phyloP scores from a whole-genome alignment of 2,329 filamentous ascomycete species.

The Pyricularia sp. region DNA sequence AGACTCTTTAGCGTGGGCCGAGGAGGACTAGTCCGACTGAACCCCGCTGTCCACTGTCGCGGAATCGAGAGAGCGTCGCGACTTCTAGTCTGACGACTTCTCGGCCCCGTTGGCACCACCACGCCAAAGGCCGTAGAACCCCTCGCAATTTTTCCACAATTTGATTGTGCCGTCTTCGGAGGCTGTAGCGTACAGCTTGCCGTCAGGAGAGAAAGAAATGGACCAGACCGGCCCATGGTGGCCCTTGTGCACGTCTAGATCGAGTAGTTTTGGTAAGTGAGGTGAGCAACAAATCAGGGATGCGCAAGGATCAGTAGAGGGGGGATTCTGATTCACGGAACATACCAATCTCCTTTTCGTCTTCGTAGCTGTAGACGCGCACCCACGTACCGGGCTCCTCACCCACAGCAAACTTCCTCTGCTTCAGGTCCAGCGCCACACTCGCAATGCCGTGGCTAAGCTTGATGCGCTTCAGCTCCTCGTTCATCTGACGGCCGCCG shows the following conservation, averaged over 20 bases:
- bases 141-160: slow-evolving; percentile 66
- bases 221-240: slow-evolving; percentile 98
- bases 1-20: not conserved
- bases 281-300: not conserved
- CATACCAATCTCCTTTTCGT: slow-evolving; percentile 66
- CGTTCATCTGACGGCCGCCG: slow-evolving; percentile 61
- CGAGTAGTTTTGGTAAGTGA: not conserved
- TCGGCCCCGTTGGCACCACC: slow-evolving; percentile 28
- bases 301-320: not conserved
- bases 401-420: slow-evolving; percentile 79
- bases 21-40: slow-evolving; percentile 3
- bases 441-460: slow-evolving; percentile 83
- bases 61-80: slow-evolving; percentile 10
- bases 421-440: slow-evolving; percentile 75
- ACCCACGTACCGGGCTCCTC: slow-evolving; percentile 93
- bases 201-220: slow-evolving; percentile 86
- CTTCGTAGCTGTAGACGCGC: slow-evolving; percentile 84
- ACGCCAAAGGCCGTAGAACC: slow-evolving; percentile 55
- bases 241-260: slow-evolving; percentile 89
- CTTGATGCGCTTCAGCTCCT: slow-evolving; percentile 67
- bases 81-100: slow-evolving; percentile 27
- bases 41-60: slow-evolving; percentile 1
- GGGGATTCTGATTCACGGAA: slow-evolving; percentile 10
- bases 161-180: slow-evolving; percentile 98
- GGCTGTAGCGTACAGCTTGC: slow-evolving; percentile 90